A percentile compares a stretch with the other conserved stretches of the same genome.
phyloP scores from a whole-genome alignment of 1,139 yeast species.

The Petasospora fabianii region DNA sequence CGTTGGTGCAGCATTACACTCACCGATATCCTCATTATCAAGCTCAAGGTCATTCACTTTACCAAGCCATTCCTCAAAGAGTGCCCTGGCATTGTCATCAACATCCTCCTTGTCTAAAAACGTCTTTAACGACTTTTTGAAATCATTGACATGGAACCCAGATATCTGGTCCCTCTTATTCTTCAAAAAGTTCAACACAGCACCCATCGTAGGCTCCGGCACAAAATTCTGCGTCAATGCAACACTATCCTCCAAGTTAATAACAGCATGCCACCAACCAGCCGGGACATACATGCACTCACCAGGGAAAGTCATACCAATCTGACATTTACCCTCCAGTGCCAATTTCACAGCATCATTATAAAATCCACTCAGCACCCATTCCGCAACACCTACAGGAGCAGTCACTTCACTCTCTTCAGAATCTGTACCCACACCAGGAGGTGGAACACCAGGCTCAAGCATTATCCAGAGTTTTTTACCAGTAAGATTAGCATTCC shows the following conservation, averaged over 20 bases:
- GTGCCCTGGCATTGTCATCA: conserved; percentile 18
- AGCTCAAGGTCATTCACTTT: conserved; percentile 22
- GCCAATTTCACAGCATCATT: conserved; percentile 46
- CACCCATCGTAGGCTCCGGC: conserved; percentile 54
- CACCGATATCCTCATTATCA: conserved; percentile 41
- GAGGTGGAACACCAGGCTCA: conserved; percentile 74
- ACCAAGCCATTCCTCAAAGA: conserved; percentile 27
- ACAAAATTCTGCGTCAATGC: conserved; percentile 88
- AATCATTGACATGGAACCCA: conserved; percentile 65
- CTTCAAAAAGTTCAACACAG: conserved; percentile 64
- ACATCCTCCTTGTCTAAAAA: conserved; percentile 24
- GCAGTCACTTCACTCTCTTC: conserved; percentile 89
- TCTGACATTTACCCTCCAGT: conserved; percentile 41
- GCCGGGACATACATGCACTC: conserved; percentile 88
- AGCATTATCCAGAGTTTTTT: conserved; percentile 85
- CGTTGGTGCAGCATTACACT: conserved; percentile 30
- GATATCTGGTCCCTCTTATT: conserved; percentile 67
- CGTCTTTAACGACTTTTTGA: conserved; percentile 37
- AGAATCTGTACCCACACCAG: conserved; percentile 76
- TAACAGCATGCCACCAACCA: conserved; percentile 96
- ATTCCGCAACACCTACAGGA: conserved; percentile 87
- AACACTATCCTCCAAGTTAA: conserved; percentile 72
- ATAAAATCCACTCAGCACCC: conserved; percentile 81
- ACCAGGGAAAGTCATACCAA: conserved; percentile 76
- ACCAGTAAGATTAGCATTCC: conserved; percentile 80